These are phyloP conservation scores for Nicotiana otophora DNA, from an alignment of 257 asterid species.

Conservation along the genomic window DNA sequence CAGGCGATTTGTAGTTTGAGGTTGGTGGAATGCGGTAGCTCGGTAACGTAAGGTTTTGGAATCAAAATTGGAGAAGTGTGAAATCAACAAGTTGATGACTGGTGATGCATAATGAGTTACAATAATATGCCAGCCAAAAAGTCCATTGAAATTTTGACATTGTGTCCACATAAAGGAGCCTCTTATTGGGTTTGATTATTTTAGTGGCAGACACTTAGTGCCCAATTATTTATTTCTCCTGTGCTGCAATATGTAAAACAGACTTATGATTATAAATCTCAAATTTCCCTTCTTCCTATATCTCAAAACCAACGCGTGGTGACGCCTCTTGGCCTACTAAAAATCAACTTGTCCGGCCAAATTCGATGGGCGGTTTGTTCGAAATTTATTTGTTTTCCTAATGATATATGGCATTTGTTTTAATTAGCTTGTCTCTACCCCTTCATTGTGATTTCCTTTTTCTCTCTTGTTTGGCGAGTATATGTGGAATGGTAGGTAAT, in stretches of 20 bases:
- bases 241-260: background rate
- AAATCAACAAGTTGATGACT: background rate
- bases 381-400: background rate
- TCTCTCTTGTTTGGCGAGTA: too few species aligned
- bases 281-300: too few species aligned
- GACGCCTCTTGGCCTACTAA: too few species aligned
- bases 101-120: background rate
- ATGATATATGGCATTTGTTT: too few species aligned
- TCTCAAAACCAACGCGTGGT: too few species aligned
- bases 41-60: background rate
- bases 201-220: background rate
- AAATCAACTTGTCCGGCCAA: too few species aligned
- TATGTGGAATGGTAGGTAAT: too few species aligned
- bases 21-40: constrained; percentile 6
- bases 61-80: background rate
- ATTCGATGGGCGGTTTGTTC: too few species aligned
- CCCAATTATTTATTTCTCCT: background rate
- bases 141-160: background rate
- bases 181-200: background rate
- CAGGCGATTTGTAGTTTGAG: background rate
- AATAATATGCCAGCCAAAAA: background rate
- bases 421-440: too few species aligned
- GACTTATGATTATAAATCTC: too few species aligned
- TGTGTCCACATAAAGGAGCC: background rate
- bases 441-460: too few species aligned